Conservation (phyloP, 495 filamentous ascomycete genomes). For the Neurospora sp. region DNA sequence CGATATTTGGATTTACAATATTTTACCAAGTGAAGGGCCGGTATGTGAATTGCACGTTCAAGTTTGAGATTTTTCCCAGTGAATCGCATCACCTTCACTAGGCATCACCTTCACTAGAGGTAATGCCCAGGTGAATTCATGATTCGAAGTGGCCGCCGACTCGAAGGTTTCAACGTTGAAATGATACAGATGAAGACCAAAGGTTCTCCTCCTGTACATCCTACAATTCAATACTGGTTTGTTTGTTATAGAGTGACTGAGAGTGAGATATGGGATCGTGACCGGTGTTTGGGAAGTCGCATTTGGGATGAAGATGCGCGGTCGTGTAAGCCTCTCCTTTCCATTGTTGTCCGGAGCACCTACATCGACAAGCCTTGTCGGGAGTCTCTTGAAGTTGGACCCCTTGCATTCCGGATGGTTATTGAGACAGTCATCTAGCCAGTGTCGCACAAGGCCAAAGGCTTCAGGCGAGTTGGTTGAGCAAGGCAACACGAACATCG, state of each 20-base stretch:
- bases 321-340: not conserved
- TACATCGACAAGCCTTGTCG: not conserved
- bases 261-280: slow-evolving; percentile 37
- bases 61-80: too few species aligned
- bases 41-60: too few species aligned
- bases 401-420: not conserved
- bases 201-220: too few species aligned
- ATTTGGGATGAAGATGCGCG: not conserved
- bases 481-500: not conserved
- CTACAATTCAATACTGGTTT: too few species aligned
- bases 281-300: not conserved
- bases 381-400: not conserved
- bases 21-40: too few species aligned
- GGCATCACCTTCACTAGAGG: too few species aligned
- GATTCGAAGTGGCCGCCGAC: too few species aligned
- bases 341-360: not conserved
- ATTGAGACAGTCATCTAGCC: not conserved
- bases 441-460: not conserved
- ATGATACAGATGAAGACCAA: too few species aligned
- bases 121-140: too few species aligned
- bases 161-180: too few species aligned
- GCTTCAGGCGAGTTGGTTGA: not conserved
- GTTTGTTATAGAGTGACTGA: not conserved
- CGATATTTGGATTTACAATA: too few species aligned
- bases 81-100: too few species aligned